Evolutionary conservation across 495 filamentous ascomycete genomes (phyloP).

Genomic region (Trypethelium eluteriae): DNA sequence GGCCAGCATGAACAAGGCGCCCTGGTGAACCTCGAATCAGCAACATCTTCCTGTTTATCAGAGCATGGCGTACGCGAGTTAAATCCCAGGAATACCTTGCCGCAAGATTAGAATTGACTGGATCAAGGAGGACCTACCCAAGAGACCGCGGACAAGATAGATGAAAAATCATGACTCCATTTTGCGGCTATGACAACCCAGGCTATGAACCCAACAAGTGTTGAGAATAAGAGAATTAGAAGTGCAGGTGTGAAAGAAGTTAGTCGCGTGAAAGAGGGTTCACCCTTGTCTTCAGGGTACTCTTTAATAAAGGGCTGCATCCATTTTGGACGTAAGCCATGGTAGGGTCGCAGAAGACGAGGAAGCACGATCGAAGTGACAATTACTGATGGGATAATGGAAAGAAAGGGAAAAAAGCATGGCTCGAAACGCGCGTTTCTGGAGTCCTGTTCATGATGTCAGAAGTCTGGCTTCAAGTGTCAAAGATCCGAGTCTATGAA

Average conservation of each 20-base stretch:
- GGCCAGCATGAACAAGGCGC: not conserved
- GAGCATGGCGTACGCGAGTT: not conserved
- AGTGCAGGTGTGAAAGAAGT: constrained; percentile 7
- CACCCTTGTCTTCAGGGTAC: not conserved
- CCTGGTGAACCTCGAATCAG: not conserved
- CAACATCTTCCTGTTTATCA: not conserved
- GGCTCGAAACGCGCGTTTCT: constrained; percentile 20
- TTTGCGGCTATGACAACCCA: constrained; percentile 11
- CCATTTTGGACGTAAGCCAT: constrained; percentile 18
- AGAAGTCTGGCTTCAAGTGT: constrained; percentile 11
- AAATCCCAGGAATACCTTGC: not conserved
- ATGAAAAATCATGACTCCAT: constrained; percentile 8
- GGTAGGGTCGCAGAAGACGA: constrained; percentile 14
- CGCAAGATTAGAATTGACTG: not conserved
- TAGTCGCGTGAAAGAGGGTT: constrained; percentile 6
- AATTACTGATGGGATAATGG: constrained; percentile 16
- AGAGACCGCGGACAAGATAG: constrained; percentile 11
- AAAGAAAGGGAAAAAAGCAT: constrained; percentile 22
- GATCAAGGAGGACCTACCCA: constrained; percentile 16
- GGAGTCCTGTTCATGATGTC: constrained; percentile 16
- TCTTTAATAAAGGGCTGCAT: constrained; percentile 24
- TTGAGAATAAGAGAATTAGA: constrained; percentile 1
- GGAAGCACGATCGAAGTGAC: constrained; percentile 14
- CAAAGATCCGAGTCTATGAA: too few species aligned
- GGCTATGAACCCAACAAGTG: constrained; percentile 13